Base-by-base conservation (phyloP, 225 moss, liverwort and hornwort genomes). In the Polytrichum commune region DNA sequence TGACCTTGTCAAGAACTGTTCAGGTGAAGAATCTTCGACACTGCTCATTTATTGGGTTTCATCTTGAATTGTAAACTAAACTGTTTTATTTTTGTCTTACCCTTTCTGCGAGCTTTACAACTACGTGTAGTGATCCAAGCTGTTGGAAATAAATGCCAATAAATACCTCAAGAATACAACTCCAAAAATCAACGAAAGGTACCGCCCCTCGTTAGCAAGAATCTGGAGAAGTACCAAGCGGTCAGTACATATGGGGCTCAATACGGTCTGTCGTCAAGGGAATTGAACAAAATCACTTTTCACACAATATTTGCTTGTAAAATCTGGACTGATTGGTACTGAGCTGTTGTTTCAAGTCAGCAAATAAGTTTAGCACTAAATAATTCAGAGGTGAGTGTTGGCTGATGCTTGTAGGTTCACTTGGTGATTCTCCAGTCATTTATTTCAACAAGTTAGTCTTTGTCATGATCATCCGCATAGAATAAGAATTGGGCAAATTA, bases 1-100 rank as follows among this genome's bases (percentile, higher is more conserved):
- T 8, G 32, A 57, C 53, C 32, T 74, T 27, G 20, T 66, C 20
- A 27, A 5, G 32, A 30, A 72, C 26, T 88, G 88, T 61, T 27
- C 72, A 63, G 65, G 77, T 35, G 74, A 73, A 27, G n/a, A 18
- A 19, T 16, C 54, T 27, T 23, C 10, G 18, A 23, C 10, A 9
- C 2, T 63, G 63, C 46, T 46, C 16, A 26, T 5, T 26, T 16
- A 6, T 19, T 26, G 25, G 27, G 5, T 63, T 63, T 63, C 18
- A 5, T 18, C 18, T 63, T 63, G 28, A 9, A 63, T 23, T 63
- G 28, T 9, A 63, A 3, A 23, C 23, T 27, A 19, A 19, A 29
- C 19, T 29, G 18, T 64, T 27, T n/a, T 23, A 61, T 61, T 35
- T 8, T 35, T 2, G 9, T 35, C 35, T 35, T 61, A n/a, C 23